A percentile compares a stretch with the other conserved stretches of the same genome.
Evolutionary conservation across 768 basidiomycete genomes (phyloP).

Genomic region (Suillus weaverae): DNA sequence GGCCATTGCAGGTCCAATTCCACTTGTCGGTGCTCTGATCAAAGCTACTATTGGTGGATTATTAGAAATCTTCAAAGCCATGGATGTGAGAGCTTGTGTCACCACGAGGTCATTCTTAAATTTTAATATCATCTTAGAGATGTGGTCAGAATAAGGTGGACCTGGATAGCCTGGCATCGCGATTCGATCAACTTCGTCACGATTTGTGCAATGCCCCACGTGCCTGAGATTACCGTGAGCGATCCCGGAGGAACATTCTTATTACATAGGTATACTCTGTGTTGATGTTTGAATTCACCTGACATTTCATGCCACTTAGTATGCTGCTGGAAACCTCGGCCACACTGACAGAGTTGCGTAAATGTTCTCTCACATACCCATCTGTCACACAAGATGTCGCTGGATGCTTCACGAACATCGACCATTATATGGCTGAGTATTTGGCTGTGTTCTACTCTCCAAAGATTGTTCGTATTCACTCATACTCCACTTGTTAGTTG

Average conservation of each 20-base stretch:
- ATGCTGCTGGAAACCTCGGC: too few relatives aligned
- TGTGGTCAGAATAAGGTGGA: neutral
- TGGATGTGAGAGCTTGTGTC: too few relatives aligned
- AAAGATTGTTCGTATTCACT: neutral
- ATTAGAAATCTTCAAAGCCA: too few relatives aligned
- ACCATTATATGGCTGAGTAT: neutral
- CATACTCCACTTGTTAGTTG: neutral
- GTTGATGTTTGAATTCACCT: neutral
- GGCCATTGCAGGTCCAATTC: too few relatives aligned
- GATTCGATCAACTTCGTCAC: neutral
- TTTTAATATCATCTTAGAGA: neutral
- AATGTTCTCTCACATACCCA: neutral
- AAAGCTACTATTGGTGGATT: too few relatives aligned
- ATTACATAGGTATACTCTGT: slow-evolving; percentile 11
- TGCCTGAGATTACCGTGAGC: neutral
- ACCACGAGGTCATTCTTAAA: neutral
- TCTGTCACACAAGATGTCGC: neutral
- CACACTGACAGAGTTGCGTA: neutral
- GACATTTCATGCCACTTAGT: neutral
- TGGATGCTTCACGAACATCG: neutral
- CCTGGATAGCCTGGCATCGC: neutral
- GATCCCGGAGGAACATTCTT: neutral
- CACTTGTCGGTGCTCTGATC: too few relatives aligned
- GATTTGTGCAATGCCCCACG: neutral
- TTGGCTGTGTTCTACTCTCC: neutral